Evolutionary conservation across 2,329 filamentous ascomycete genomes (phyloP).

Genomic region (Colletotrichum tropicicola): DNA sequence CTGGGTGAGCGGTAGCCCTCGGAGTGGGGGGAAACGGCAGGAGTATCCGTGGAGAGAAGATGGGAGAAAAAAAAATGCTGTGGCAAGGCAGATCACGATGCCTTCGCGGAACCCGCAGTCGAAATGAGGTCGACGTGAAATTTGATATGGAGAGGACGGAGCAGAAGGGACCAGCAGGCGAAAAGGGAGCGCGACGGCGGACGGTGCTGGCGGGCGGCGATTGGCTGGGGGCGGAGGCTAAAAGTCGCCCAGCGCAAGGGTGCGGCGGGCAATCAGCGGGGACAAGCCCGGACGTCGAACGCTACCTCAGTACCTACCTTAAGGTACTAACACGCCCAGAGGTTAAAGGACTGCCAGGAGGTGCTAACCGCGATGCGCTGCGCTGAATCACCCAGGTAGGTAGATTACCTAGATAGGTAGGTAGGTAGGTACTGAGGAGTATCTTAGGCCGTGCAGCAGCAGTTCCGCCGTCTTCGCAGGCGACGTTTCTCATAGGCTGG

Average conservation of each 20-base stretch:
- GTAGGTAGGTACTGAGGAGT: too few species aligned
- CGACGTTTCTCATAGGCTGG: too few species aligned
- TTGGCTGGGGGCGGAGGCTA: constrained; percentile 16
- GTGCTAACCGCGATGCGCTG: too few species aligned
- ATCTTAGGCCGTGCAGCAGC: too few species aligned
- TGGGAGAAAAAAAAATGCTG: background rate
- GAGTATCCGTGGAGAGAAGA: background rate
- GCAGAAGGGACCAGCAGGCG: constrained; percentile 4
- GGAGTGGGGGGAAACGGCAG: background rate
- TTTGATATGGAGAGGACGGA: constrained; percentile 24
- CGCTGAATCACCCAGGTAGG: too few species aligned
- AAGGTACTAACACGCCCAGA: too few species aligned
- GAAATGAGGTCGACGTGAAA: constrained; percentile 19
- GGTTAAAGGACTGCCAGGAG: too few species aligned
- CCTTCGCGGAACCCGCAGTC: constrained; percentile 8
- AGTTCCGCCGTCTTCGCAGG: too few species aligned
- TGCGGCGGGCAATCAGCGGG: background rate
- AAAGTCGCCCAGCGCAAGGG: constrained; percentile 3
- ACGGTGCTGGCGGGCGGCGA: constrained; percentile 18
- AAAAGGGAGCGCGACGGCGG: constrained; percentile 3
- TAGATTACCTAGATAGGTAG: too few species aligned
- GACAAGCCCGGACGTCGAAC: background rate
- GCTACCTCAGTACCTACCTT: background rate
- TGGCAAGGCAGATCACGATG: constrained; percentile 14
- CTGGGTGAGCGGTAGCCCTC: too few species aligned